Evolutionary conservation across 768 basidiomycete species (phyloP).

Genomic region (Multifurca ochricompacta): DNA sequence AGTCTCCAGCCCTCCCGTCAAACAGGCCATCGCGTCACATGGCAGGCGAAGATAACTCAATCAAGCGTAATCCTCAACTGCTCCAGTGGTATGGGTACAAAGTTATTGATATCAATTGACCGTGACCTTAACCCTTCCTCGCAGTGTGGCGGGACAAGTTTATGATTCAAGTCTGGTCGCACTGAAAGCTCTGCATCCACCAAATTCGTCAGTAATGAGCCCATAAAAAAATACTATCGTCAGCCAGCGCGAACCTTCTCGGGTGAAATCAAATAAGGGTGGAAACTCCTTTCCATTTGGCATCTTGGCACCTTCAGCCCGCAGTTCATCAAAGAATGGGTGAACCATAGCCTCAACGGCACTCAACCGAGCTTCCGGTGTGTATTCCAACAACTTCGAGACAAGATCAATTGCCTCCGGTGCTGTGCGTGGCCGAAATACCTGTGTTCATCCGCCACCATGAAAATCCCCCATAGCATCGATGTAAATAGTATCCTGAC

Average conservation of each 20-base stretch:
- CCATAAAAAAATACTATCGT: too few relatives aligned
- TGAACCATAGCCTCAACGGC: slow-evolving; percentile 90
- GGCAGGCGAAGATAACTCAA: slow-evolving; percentile 27
- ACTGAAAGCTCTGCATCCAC: slow-evolving; percentile 76
- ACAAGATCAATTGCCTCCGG: slow-evolving; percentile 96
- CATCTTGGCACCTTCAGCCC: slow-evolving; percentile 86
- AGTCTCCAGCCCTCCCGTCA: not conserved
- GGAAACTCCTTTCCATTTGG: slow-evolving; percentile 97
- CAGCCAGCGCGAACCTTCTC: slow-evolving; percentile 66
- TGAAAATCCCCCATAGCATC: slow-evolving; percentile 13
- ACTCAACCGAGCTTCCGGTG: slow-evolving; percentile 87
- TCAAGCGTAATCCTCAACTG: slow-evolving; percentile 92
- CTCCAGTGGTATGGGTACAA: slow-evolving; percentile 96
- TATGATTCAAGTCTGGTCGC: slow-evolving; percentile 87
- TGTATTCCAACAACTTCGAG: slow-evolving; percentile 92
- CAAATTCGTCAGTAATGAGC: not conserved
- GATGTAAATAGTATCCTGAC: slow-evolving; percentile 32
- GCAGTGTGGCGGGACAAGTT: slow-evolving; percentile 84
- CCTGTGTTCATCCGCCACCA: slow-evolving; percentile 38
- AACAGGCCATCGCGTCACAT: not conserved
- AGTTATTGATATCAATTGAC: slow-evolving; percentile 80
- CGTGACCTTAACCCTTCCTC: slow-evolving; percentile 84
- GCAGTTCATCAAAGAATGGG: slow-evolving; percentile 95
- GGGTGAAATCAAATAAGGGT: slow-evolving; percentile 88
- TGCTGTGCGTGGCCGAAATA: slow-evolving; percentile 96